Evolutionary conservation across 2,329 filamentous ascomycete genomes (phyloP).

Genomic region (Lizonia empirigonia): DNA sequence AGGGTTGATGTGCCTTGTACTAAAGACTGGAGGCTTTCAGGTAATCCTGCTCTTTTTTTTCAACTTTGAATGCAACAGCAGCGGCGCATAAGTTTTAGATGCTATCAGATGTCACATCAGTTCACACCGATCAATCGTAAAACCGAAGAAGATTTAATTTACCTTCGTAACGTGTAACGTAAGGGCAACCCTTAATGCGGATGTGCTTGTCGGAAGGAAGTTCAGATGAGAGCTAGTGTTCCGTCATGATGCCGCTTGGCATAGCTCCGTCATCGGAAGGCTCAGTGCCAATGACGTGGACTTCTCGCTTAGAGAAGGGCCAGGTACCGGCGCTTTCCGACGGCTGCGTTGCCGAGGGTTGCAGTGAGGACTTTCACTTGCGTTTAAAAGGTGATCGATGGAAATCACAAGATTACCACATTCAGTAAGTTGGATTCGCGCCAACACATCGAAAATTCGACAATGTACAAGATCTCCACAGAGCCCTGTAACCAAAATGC

Average conservation of each 20-base stretch:
- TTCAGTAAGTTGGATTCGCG: not conserved
- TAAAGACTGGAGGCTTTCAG: not conserved
- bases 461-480: too few relatives aligned
- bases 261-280: conserved; percentile 4
- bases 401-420: not conserved
- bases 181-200: conserved; percentile 7
- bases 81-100: not conserved
- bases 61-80: not conserved
- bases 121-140: not conserved
- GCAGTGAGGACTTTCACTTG: not conserved
- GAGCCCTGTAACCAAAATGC: too few relatives aligned
- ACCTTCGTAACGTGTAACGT: conserved; percentile 15
- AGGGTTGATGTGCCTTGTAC: not conserved
- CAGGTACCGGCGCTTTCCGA: conserved; percentile 6
- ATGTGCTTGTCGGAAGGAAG: conserved; percentile 12
- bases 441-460: too few relatives aligned
- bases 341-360: not conserved
- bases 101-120: conserved; percentile 3
- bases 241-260: conserved; percentile 1
- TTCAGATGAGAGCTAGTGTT: not conserved
- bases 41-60: not conserved
- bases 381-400: not conserved
- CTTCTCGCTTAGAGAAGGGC: conserved; percentile 7
- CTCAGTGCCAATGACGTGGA: conserved; percentile 5
- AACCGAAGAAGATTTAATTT: not conserved